Conservation (phyloP, 768 basidiomycete species). For the Russula abietina region DNA sequence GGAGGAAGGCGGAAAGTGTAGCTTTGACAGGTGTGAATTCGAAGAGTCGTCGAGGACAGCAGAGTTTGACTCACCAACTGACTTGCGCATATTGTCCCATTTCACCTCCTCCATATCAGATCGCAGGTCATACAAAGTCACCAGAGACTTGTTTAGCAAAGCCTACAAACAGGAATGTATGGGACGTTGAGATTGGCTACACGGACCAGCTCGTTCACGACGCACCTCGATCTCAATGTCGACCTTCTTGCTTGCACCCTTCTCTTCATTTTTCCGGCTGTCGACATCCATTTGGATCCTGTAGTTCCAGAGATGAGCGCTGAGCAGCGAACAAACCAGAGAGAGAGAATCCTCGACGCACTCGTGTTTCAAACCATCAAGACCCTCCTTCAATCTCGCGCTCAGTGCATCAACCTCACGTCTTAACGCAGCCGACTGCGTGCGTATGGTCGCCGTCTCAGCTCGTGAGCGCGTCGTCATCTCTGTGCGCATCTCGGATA, state of each 20-base stretch:
- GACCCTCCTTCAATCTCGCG: slow-evolving; percentile 90
- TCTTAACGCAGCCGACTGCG: slow-evolving; percentile 67
- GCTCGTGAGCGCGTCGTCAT: slow-evolving; percentile 76
- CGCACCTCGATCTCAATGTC: slow-evolving; percentile 80
- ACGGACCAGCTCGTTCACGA: slow-evolving; percentile 10
- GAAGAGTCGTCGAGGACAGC: neutral
- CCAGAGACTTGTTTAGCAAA: slow-evolving; percentile 66
- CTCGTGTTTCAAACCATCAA: slow-evolving; percentile 89
- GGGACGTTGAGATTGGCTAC: neutral
- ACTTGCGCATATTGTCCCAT: slow-evolving; percentile 84
- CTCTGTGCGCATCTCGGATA: slow-evolving; percentile 86
- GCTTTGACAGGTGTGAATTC: slow-evolving; percentile 38
- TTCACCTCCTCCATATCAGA: slow-evolving; percentile 79
- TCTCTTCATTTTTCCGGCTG: slow-evolving; percentile 86
- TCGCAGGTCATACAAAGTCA: slow-evolving; percentile 69
- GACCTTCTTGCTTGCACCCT: slow-evolving; percentile 73
- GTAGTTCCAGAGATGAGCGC: neutral
- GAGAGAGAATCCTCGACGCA: slow-evolving; percentile 36
- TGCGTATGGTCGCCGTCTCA: slow-evolving; percentile 76
- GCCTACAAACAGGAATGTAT: slow-evolving; percentile 40
- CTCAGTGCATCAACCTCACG: slow-evolving; percentile 81
- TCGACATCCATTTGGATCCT: slow-evolving; percentile 97
- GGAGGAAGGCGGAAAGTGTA: slow-evolving; percentile 56
- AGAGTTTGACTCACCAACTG: slow-evolving; percentile 52
- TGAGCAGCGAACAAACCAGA: neutral